These are phyloP conservation scores for Boletus speciosus DNA, from an alignment of 768 basidiomycete species.

Conservation along the genomic window DNA sequence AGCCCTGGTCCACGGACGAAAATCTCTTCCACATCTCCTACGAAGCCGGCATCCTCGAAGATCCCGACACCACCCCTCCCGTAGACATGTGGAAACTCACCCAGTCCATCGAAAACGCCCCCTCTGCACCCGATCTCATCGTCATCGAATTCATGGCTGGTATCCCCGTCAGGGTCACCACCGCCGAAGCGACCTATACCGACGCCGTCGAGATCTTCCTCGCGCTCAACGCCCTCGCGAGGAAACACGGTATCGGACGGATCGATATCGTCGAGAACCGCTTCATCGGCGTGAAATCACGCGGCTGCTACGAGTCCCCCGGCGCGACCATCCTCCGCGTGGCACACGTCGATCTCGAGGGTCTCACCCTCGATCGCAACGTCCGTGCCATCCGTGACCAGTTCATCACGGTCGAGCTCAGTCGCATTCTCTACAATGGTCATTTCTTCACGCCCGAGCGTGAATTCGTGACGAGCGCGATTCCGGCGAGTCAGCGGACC, in stretches of 20 bases:
- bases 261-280: slow-evolving; percentile 99
- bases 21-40: slow-evolving; percentile 99
- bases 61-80: slow-evolving; percentile 92
- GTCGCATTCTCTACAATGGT: slow-evolving; percentile 94
- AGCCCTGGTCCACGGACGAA: slow-evolving; percentile 99
- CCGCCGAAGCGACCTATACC: slow-evolving; percentile 64
- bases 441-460: slow-evolving; percentile 99
- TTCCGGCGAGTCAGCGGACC: slow-evolving; percentile 92
- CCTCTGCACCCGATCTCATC: slow-evolving; percentile 73
- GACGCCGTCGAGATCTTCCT: slow-evolving; percentile 94
- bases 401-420: slow-evolving; percentile 88
- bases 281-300: slow-evolving; percentile 98
- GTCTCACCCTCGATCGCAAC: slow-evolving; percentile 96
- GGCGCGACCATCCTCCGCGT: slow-evolving; percentile 93
- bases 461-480: slow-evolving; percentile 87
- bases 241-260: slow-evolving; percentile 94
- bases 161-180: slow-evolving; percentile 79
- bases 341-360: slow-evolving; percentile 96
- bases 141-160: slow-evolving; percentile 83
- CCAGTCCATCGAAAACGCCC: slow-evolving; percentile 75
- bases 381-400: slow-evolving; percentile 93
- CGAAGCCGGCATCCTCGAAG: slow-evolving; percentile 98
- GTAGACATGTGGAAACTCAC: slow-evolving; percentile 99
- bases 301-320: slow-evolving; percentile 99
- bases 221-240: slow-evolving; percentile 83